Percentiles rank a stretch among this genome's conserved stretches.
These are phyloP conservation scores for Hygrophorus pudorinus DNA, from an alignment of 768 basidiomycete species.

Conservation along the genomic window DNA sequence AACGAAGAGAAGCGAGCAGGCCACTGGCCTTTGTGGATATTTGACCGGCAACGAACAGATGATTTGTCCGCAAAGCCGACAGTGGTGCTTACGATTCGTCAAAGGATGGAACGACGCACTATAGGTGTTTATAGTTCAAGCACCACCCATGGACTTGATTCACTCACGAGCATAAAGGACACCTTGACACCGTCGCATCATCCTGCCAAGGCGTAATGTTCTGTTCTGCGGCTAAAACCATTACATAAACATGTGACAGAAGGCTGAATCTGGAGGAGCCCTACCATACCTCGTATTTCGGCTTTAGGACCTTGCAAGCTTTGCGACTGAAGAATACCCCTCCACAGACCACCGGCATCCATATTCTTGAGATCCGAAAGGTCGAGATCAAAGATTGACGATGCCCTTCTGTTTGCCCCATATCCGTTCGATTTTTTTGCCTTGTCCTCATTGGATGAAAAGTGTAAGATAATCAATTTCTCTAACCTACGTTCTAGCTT, in stretches of 20 bases:
- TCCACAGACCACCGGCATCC: slow-evolving; percentile 63
- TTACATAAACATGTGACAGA: neutral
- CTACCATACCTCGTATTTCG: slow-evolving; percentile 55
- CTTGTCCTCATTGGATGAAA: slow-evolving; percentile 26
- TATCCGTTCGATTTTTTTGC: slow-evolving; percentile 3
- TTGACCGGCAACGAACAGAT: slow-evolving; percentile 85
- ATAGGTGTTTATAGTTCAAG: slow-evolving; percentile 1
- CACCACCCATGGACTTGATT: neutral
- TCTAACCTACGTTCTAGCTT: slow-evolving; percentile 81
- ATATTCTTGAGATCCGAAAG: slow-evolving; percentile 44
- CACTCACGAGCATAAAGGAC: slow-evolving; percentile 76
- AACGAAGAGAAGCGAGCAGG: slow-evolving; percentile 77
- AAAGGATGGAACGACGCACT: slow-evolving; percentile 77
- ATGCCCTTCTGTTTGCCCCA: slow-evolving; percentile 34
- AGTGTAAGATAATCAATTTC: slow-evolving; percentile 74
- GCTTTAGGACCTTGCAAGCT: slow-evolving; percentile 39
- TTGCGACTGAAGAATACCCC: slow-evolving; percentile 37
- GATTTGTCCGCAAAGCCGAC: slow-evolving; percentile 85
- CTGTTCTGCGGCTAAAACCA: slow-evolving; percentile 63
- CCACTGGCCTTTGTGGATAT: slow-evolving; percentile 48
- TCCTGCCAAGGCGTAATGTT: slow-evolving; percentile 92
- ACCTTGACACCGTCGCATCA: slow-evolving; percentile 65
- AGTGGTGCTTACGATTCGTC: slow-evolving; percentile 93
- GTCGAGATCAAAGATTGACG: slow-evolving; percentile 69
- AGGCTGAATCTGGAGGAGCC: neutral